Conservation (phyloP, 768 basidiomycete species). For the Coprinopsis strossmayeri region DNA sequence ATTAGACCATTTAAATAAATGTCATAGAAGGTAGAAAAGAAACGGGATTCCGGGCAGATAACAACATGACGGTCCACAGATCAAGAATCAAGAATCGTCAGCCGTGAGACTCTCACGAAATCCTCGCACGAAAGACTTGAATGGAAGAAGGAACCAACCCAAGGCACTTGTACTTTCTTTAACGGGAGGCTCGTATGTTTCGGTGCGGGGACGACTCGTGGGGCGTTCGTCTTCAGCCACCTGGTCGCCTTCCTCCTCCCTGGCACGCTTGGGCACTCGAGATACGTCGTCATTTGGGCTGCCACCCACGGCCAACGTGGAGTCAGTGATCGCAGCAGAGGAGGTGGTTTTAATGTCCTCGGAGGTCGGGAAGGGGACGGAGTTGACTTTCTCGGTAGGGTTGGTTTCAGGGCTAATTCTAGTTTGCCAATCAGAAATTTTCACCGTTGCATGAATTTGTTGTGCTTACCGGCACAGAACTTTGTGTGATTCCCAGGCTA, state of each 20-base stretch:
- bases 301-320: slow-evolving; percentile 30
- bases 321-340: slow-evolving; percentile 19
- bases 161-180: slow-evolving; percentile 40
- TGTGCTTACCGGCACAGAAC: slow-evolving; percentile 31
- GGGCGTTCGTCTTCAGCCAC: slow-evolving; percentile 34
- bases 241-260: slow-evolving; percentile 30
- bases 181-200: slow-evolving; percentile 35
- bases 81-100: no score
- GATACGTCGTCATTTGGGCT: slow-evolving; percentile 20
- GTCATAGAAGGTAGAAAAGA: no score
- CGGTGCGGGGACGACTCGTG: slow-evolving; percentile 46
- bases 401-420: no score
- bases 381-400: not conserved
- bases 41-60: no score
- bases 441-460: not conserved
- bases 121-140: slow-evolving; percentile 59
- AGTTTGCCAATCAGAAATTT: no score
- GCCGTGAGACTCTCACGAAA: slow-evolving; percentile 53
- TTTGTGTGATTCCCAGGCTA: slow-evolving; percentile 62
- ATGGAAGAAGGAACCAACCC: slow-evolving; percentile 57
- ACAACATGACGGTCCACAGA: no score
- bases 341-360: slow-evolving; percentile 1
- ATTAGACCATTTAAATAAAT: no score
- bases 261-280: slow-evolving; percentile 24
- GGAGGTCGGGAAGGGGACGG: slow-evolving; percentile 6